These are phyloP conservation scores for Pseudocercospora pini-densiflorae DNA, from an alignment of 2,329 filamentous ascomycete genomes.

Conservation along the genomic window DNA sequence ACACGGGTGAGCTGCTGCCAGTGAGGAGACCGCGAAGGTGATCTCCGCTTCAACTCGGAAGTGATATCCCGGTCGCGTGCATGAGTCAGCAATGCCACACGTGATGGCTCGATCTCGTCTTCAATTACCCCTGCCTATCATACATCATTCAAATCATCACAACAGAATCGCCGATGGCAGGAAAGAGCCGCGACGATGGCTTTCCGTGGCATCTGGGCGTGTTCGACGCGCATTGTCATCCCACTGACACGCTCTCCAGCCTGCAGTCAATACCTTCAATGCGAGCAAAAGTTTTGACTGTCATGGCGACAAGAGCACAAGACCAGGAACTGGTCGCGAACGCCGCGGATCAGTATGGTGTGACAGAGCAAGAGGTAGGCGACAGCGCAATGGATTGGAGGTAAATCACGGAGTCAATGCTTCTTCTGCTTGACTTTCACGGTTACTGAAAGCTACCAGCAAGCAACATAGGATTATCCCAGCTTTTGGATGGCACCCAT, in stretches of 20 bases:
- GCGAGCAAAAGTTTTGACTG: conserved; percentile 67
- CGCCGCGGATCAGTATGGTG: conserved; percentile 61
- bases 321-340: conserved; percentile 74
- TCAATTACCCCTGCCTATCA: neutral
- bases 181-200: conserved; percentile 20
- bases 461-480: conserved; percentile 61
- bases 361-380: conserved; percentile 40
- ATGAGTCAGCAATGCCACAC: neutral
- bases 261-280: conserved; percentile 64
- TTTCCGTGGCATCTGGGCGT: conserved; percentile 74
- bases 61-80: neutral
- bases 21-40: neutral
- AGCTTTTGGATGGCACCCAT: conserved; percentile 86
- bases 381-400: conserved; percentile 35
- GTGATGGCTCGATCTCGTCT: neutral
- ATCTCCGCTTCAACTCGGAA: neutral
- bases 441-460: conserved; percentile 8
- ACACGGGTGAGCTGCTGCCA: neutral
- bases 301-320: conserved; percentile 77
- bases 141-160: neutral
- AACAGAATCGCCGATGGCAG: conserved; percentile 23
- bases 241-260: conserved; percentile 74
- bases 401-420: conserved; percentile 36
- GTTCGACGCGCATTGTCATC: conserved; percentile 83
- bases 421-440: neutral